Evolutionary conservation across 139 green algal genomes (phyloP), one percentile per base, ranked within the genome.

Genomic region (Chlamydomonas urium): DNA sequence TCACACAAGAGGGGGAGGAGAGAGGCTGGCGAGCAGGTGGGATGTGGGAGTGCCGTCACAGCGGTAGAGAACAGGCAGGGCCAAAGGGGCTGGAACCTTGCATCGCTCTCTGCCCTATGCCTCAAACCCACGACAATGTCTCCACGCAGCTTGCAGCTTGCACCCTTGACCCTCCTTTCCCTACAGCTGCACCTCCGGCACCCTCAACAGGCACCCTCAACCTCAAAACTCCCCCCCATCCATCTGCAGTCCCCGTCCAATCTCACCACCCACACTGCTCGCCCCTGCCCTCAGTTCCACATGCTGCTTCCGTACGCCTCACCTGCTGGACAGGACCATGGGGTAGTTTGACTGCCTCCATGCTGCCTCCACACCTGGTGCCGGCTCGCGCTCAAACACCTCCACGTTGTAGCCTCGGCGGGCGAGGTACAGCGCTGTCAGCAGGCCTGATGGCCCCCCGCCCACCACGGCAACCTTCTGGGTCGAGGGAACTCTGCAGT

Each of bases 341-440:
- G 60, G 60, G 33, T 67, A 67, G 60, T 67, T 67, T 6, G 38
- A 26, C 60, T 45, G 32, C 32, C 60, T 21, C 60, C n/a, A 4
- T 26, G 6, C 60, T 47, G 10, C 26, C 17, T 6, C 26, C 60
- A 45, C 60, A 26, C 60, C 60, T 29, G 60, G 60, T 26, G 60
- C 60, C 14, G 60, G 26, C 29, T 42, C 60, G 19, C 33, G 37
- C 63, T 73, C 66, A 45, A 63, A 33, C 3, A 73, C 66, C 21
- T 65, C 26, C 8, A 73, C 66, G 19, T 63, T 62, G 42, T 65
- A 73, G 17, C 66, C 66, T 6, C 66, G 66, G 6, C 45, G 26
- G 28, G 45, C 66, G 17, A 73, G 45, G 45, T 73, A 73, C 17
- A 73, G 24, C 6, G 66, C 66, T 8, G 45, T 63, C 29, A 73